These are phyloP conservation scores for Ogataea polymorpha DNA, from an alignment of 805 yeast genomes.

Conservation along the genomic window DNA sequence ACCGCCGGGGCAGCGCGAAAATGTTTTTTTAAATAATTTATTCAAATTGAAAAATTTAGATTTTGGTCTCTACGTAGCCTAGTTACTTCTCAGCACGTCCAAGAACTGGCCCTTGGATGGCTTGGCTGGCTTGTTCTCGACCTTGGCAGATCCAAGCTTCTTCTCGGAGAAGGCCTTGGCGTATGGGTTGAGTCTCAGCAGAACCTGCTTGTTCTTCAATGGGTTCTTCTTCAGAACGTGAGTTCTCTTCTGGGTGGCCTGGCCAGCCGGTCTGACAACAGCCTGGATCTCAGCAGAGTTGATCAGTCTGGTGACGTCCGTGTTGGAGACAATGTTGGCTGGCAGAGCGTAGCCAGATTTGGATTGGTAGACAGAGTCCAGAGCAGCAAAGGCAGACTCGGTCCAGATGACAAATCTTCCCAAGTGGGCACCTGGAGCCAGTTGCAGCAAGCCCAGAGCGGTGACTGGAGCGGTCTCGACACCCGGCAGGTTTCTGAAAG, in stretches of 20 bases:
- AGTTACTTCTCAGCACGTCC: slow-evolving; percentile 63
- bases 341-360: slow-evolving; percentile 93
- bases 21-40: not conserved
- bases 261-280: slow-evolving; percentile 95
- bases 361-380: slow-evolving; percentile 97
- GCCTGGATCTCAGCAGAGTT: slow-evolving; percentile 99
- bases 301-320: slow-evolving; percentile 96
- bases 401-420: slow-evolving; percentile 99
- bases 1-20: slow-evolving; percentile 4
- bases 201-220: slow-evolving; percentile 97
- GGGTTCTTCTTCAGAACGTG: slow-evolving; percentile 99
- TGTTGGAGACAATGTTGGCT: slow-evolving; percentile 87
- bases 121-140: slow-evolving; percentile 55
- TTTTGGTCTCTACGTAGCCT: slow-evolving; percentile 20
- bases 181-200: slow-evolving; percentile 98
- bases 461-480: slow-evolving; percentile 94
- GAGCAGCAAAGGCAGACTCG: slow-evolving; percentile 94
- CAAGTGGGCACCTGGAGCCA: slow-evolving; percentile 99
- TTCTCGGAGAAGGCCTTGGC: slow-evolving; percentile 95
- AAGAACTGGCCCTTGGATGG: slow-evolving; percentile 73
- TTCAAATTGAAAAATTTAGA: too few species aligned
- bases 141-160: slow-evolving; percentile 83
- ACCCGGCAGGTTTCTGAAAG: slow-evolving; percentile 99
- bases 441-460: slow-evolving; percentile 91
- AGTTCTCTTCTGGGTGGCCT: slow-evolving; percentile 86